Evolutionary conservation across 305 asterid genomes (phyloP).

Genomic region (Rubia tinctorum): DNA sequence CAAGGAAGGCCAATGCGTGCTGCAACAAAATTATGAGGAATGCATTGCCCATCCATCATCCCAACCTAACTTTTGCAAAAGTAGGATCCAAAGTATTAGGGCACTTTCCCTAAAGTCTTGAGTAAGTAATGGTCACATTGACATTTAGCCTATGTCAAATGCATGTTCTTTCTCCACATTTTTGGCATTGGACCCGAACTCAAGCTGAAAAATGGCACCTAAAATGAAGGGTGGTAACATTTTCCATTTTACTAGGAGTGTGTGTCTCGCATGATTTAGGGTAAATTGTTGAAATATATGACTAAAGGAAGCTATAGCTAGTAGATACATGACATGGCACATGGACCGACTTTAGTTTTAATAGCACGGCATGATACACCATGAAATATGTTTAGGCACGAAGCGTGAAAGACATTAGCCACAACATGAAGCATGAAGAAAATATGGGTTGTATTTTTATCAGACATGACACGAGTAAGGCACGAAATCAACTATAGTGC

Average conservation of each 20-base stretch:
- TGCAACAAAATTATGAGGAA: slow-evolving; percentile 51
- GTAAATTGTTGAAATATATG: too few species aligned
- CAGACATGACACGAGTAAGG: too few species aligned
- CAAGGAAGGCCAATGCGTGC: slow-evolving; percentile 40
- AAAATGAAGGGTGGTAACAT: not conserved
- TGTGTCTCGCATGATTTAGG: too few species aligned
- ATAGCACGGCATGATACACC: too few species aligned
- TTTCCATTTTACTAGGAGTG: not conserved
- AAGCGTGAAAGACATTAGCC: too few species aligned
- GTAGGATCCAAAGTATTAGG: slow-evolving; percentile 35
- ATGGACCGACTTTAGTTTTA: too few species aligned
- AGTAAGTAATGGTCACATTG: slow-evolving; percentile 17
- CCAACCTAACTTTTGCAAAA: slow-evolving; percentile 26
- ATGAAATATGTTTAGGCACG: too few species aligned
- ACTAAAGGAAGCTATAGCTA: too few species aligned
- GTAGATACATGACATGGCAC: too few species aligned
- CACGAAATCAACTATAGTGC: too few species aligned
- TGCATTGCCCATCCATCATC: slow-evolving; percentile 20
- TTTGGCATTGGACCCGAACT: not conserved
- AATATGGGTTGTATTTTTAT: too few species aligned
- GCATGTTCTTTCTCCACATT: not conserved
- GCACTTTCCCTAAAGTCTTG: slow-evolving; percentile 5
- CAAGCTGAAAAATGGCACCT: not conserved
- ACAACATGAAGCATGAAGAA: too few species aligned
- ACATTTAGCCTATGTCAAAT: slow-evolving; percentile 20